Evolutionary conservation across 495 filamentous ascomycete genomes (phyloP), one percentile per base, ranked within the genome.

Genomic region (Trichocladium uniseriatum): DNA sequence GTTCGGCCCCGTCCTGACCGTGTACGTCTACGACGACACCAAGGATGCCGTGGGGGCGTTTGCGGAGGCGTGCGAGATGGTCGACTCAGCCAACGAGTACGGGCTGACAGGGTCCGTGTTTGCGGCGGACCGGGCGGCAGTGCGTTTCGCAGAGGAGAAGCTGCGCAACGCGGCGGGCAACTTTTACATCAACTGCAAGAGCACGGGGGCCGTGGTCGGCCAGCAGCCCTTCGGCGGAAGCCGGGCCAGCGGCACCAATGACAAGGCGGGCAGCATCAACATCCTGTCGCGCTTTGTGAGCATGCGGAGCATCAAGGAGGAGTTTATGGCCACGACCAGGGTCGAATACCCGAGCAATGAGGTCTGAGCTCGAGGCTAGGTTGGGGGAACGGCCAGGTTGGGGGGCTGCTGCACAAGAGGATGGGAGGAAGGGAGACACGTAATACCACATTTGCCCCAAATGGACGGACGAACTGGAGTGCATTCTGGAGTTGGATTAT

Each of bases 131-230:
- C 78, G 86, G 18, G 69, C 70, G 38, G 84, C 79, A 16, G 66
- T 90, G 48, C 75, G 76, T 14, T 59, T 76, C 31, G 87, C 87
- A 5, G 81, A 89, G 62, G 78, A 90, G 38, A 77, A 71, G 47
- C 79, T 94, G 46, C 79, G 82, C 56, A 84, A 89, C 60, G 68
- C 86, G 3, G 84, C 87, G 29, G 87, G 87, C 16, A 94, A 94
- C 70, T 94, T 91, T 69, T 94, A 94, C 66, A 80, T 94, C 70
- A 95, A 95, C 71, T 87, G 84, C 73, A 94, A 95, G 79, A 84
- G 81, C 65, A 95, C 89, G 3, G 89, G 88, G 41, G 89, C 89
- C 8, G 88, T 95, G 32, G 87, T 94, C 2, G 89, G 88, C 13
- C 89, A 95, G 75, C 89, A 95, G 68, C 84, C 89, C 24, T 95